These are phyloP conservation scores for Myxozyma geophila DNA, from an alignment of 805 yeast species.

Conservation along the genomic window DNA sequence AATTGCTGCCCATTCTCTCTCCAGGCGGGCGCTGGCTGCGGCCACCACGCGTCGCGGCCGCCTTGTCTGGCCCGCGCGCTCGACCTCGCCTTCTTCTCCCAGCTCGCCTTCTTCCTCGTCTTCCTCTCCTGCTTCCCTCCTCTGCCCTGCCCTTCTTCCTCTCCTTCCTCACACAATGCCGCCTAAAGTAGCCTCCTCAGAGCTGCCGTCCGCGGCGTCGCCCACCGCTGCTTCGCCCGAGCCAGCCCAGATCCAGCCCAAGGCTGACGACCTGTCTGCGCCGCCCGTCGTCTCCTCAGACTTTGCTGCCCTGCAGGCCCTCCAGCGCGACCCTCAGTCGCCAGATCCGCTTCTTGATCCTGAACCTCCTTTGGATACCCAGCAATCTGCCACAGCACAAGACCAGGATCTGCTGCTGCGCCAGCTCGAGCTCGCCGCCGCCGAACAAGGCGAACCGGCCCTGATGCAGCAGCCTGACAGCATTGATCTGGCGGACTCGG, in stretches of 20 bases:
- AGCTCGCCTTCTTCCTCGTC: not conserved
- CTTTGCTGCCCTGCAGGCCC: not conserved
- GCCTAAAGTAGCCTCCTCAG: not conserved
- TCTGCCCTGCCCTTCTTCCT: too few relatives aligned
- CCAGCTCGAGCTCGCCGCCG: not conserved
- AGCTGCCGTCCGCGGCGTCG: too few relatives aligned
- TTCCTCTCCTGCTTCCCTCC: not conserved
- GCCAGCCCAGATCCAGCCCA: too few relatives aligned
- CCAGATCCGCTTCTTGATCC: not conserved
- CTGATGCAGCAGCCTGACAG: not conserved
- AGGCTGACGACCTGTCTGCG: too few relatives aligned
- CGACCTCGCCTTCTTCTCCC: not conserved
- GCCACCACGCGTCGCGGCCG: constrained; percentile 15
- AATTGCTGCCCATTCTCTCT: not conserved
- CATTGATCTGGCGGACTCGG: not conserved
- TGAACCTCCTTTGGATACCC: not conserved
- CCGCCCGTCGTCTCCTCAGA: not conserved
- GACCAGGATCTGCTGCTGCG: not conserved
- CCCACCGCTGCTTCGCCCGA: not conserved
- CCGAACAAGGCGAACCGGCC: not conserved
- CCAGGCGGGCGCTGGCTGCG: constrained; percentile 6
- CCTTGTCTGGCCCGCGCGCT: constrained; percentile 1
- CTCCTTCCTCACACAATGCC: not conserved
- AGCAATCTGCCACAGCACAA: not conserved
- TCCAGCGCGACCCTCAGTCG: not conserved